Evolutionary conservation across 1,139 yeast genomes (phyloP), one percentile per base, ranked within the genome.

Genomic region (Yamadazyma buinensis): DNA sequence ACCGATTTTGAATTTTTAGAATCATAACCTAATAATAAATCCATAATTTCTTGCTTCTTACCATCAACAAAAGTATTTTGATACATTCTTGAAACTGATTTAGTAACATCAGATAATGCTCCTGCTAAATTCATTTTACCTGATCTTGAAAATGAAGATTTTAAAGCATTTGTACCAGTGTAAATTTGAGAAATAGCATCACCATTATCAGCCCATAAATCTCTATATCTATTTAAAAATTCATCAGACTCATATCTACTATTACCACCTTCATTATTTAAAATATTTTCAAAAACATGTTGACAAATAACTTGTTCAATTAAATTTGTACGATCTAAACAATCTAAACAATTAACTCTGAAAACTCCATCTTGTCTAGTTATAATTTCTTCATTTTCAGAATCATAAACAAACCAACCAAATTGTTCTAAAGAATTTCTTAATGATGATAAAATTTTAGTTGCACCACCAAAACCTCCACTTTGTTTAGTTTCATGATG

Each of bases 91-190:
- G 95, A 83, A 5, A 94, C 96, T 0, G 96, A 86, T 56, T 94
- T 94, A 2, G 97, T 88, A 6, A 94, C 97, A 61, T 94, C 98
- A 0, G 96, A 85, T 23, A 94, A 61, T 0, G 97, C 97, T 14
- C 98, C 97, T 0, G 97, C 97, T 41, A 94, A 63, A 36, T 90
- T 87, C 96, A 88, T 87, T 52, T 88, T 90, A 13, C 98, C 98
- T 27, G 87, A 83, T 52, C 98, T 73, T 2, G 97, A 84, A 54
- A 84, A 92, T 4, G 96, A 86, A 0, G 97, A 86, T 56, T 94
- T 94, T 33, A 94, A 67, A 0, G 98, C 98, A 54, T 92, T 90
- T 0, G 98, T 94, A 6, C 98, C 98, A 0, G 98, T 92, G 55
- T 94, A 94, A 20, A 92, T 92, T 55, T 88, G 97, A 1, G 97